Evolutionary conservation across 352 stramenopile genomes (phyloP).

Genomic region (Globisporangium paddicum): DNA sequence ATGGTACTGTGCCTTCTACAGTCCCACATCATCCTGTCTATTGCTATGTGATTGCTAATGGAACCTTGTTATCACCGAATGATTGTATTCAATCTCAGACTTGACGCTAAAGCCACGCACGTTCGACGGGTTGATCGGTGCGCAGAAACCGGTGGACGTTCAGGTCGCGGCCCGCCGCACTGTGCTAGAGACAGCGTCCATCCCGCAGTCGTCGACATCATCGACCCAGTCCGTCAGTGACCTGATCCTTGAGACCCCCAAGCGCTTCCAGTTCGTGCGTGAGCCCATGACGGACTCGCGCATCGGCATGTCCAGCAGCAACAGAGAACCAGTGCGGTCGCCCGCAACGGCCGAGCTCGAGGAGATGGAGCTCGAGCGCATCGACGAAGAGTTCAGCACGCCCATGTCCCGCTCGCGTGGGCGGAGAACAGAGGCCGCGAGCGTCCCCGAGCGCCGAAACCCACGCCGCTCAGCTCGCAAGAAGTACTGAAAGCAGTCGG

Average conservation of each 20-base stretch:
- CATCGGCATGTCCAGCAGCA: slow-evolving; percentile 21
- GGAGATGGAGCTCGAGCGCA: slow-evolving; percentile 69
- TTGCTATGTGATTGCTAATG: background rate
- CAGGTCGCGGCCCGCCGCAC: slow-evolving; percentile 19
- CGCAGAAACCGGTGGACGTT: slow-evolving; percentile 14
- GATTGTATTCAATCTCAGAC: slow-evolving; percentile 15
- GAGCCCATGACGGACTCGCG: slow-evolving; percentile 61
- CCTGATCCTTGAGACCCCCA: slow-evolving; percentile 50
- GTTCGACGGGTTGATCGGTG: slow-evolving; percentile 17
- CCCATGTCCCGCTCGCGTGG: slow-evolving; percentile 43
- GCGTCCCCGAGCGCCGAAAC: slow-evolving; percentile 65
- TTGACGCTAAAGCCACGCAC: slow-evolving; percentile 37
- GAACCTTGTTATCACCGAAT: background rate
- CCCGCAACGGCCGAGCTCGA: slow-evolving; percentile 61
- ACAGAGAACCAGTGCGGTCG: slow-evolving; percentile 28
- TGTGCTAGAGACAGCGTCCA: slow-evolving; percentile 22
- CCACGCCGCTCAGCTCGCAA: slow-evolving; percentile 59
- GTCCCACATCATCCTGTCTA: background rate
- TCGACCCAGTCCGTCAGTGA: slow-evolving; percentile 20
- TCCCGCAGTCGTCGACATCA: slow-evolving; percentile 25
- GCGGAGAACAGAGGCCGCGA: slow-evolving; percentile 56
- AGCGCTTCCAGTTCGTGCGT: slow-evolving; percentile 74
- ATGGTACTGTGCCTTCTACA: slow-evolving; percentile 21
- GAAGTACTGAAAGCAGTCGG: slow-evolving; percentile 35
- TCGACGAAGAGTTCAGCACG: slow-evolving; percentile 83